Percentiles rank a stretch among this genome's conserved stretches.
Evolutionary conservation across 345 rosid species (phyloP).

Genomic region (Eucalyptus polybractea): DNA sequence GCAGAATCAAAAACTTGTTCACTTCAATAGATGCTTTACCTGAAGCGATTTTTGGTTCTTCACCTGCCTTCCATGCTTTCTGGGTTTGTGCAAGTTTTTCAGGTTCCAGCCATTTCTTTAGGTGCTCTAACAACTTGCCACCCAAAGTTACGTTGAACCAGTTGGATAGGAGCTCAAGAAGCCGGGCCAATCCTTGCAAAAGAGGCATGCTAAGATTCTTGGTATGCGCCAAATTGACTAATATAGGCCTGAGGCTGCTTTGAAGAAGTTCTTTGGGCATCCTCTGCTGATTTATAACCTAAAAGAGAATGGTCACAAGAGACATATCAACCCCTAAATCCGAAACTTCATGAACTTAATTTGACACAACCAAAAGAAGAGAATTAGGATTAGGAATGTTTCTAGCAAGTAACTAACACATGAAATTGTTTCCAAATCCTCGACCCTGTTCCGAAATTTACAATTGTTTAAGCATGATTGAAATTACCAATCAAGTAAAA

Average conservation of each 20-base stretch:
- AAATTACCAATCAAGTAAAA: neutral
- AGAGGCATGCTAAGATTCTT: conserved; percentile 99
- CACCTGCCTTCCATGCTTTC: conserved; percentile 98
- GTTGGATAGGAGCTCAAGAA: conserved; percentile 90
- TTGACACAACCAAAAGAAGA: neutral
- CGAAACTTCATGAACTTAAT: neutral
- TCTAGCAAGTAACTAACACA: neutral
- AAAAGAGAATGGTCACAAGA: neutral
- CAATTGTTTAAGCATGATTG: neutral
- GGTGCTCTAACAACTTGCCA: conserved; percentile 95
- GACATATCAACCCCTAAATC: neutral
- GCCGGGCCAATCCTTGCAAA: conserved; percentile 93
- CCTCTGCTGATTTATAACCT: conserved; percentile 95
- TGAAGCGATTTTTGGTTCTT: conserved; percentile 98
- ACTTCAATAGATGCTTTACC: conserved; percentile 28
- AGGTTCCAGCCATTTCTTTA: conserved; percentile 97
- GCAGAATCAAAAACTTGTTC: neutral
- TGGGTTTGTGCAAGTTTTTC: conserved; percentile 89
- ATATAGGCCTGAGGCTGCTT: conserved; percentile 96
- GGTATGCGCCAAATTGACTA: conserved; percentile 92
- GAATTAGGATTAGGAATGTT: neutral
- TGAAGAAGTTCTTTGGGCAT: conserved; percentile 99
- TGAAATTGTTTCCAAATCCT: neutral
- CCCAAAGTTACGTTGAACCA: conserved; percentile 99
- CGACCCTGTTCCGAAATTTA: neutral